Base-by-base conservation (phyloP, 179 eudicot genomes). In the Actinidia chinensis region DNA sequence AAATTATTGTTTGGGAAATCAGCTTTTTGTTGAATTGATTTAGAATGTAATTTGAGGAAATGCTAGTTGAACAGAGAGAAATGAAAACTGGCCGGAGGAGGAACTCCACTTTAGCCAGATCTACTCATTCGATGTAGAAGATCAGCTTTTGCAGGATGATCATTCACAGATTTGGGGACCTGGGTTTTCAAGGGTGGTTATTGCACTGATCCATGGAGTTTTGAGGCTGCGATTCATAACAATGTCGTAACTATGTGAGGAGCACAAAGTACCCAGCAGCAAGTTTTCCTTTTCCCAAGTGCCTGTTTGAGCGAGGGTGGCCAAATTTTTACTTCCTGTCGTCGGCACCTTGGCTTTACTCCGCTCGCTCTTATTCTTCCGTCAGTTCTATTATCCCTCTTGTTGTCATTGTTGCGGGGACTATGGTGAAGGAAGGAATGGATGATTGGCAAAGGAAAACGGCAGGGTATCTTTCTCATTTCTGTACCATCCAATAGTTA, bases 241-340 rank as follows among this genome's bases (percentile, higher is more conserved):
- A 90, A 93, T 64, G 83, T 82, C 6, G 81, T 66, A 93, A 93
- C 75, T 87, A 88, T 81, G 90, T 88, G n/a, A 86, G 85, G 55
- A 87, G 90, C 33, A 93, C 97, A 4, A 93, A 93, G 85, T 93
- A 91, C 72, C 90, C 90, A 23, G 66, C 83, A 8, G 86, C 81
- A 58, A 84, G 91, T 25, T 91, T 91, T 81, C n/a, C n/a, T n/a
- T 25, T 91, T 5, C 96, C 96, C 13, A 91, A 90, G 77, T 84
- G 91, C 23, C 83, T 90, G 90, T 90, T 90, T 84, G 96, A 91
- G 84, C 96, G 91, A 82, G 97, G 75, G 95, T 91, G 64, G 97
- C 97, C 65, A 93, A 93, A 80, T 80, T 88, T 8, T 93, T 80
- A 78, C 89, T 93, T 82, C 91, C 91, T 28, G 82, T 93, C 78